Evolutionary conservation across 83 land plant genomes (phyloP), one percentile per base, ranked within the genome.

Genomic region (Picea abies): DNA sequence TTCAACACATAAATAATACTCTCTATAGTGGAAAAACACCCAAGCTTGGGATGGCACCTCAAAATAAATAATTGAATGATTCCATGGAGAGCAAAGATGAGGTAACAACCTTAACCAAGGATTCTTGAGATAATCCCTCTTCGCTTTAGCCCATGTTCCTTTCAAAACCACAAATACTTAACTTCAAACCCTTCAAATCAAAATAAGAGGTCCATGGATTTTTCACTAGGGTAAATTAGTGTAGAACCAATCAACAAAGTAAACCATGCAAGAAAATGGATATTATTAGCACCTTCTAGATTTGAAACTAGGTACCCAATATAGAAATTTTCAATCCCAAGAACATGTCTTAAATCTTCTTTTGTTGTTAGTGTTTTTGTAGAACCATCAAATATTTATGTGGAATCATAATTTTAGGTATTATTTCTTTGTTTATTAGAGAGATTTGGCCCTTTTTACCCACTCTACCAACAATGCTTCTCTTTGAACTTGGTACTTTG

Each of bases 61-160:
- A 29, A 29, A 29, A 29, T 29, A 29, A 29, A 29, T 29, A 29
- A 29, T 29, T 0, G 29, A 29, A 29, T 29, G 29, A 29, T 29
- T 29, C 29, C 29, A 29, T 29, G 29, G 29, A 29, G 29, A 29
- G 29, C 29, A 1, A 29, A 29, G 29, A 29, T 29, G 29, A 29
- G 29, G 29, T 26, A 26, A 26, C 29, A 26, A 26, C 29, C 29
- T 26, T 26, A 26, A 26, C 29, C 29, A 26, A 26, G 29, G 29
- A 26, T 26, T 26, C 29, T 0, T 26, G 29, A 26, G 82, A 79
- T 93, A 96, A 83, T 95, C 88, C 78, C 98, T 85, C 82, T 78
- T 92, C 11, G 96, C 98, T 88, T 96, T 96, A 0, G 90, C 86
- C 99, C 99, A 95, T 4, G 98, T 95, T 22, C 96, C 99, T 71